Evolutionary conservation across 2,329 filamentous ascomycete genomes (phyloP).

Genomic region (Ceratocystis cubensis): DNA sequence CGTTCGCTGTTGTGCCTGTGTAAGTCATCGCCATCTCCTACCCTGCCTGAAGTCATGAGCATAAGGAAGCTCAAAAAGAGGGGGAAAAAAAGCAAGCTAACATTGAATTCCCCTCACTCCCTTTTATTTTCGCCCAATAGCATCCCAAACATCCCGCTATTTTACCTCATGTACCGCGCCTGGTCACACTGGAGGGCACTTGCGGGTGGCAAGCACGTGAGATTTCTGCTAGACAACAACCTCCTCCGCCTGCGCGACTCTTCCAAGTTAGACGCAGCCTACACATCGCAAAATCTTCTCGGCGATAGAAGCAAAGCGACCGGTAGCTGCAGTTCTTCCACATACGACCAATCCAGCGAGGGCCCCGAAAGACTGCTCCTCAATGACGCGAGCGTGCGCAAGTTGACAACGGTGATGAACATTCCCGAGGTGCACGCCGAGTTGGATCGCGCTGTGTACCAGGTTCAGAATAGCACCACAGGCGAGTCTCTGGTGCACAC

Average conservation of each 20-base stretch:
- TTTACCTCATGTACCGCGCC: constrained; percentile 82
- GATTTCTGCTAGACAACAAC: constrained; percentile 65
- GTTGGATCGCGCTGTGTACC: constrained; percentile 62
- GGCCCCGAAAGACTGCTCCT: constrained; percentile 23
- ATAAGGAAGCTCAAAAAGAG: neutral
- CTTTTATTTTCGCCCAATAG: constrained; percentile 32
- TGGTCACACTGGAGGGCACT: constrained; percentile 88
- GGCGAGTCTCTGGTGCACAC: constrained; percentile 28
- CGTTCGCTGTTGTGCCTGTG: constrained; percentile 76
- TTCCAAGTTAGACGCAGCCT: constrained; percentile 59
- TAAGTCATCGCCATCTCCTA: constrained; percentile 36
- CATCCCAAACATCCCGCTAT: constrained; percentile 89
- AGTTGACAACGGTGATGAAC: constrained; percentile 42
- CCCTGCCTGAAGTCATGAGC: too few relatives aligned
- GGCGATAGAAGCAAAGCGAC: constrained; percentile 19
- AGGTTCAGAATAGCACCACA: constrained; percentile 46
- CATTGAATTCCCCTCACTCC: constrained; percentile 13
- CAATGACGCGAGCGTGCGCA: constrained; percentile 21
- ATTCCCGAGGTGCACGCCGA: constrained; percentile 60
- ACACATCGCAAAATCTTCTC: constrained; percentile 30
- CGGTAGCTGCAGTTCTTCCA: constrained; percentile 23
- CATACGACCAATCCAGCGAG: neutral
- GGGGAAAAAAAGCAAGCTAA: constrained; percentile 6
- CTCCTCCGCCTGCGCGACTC: constrained; percentile 56
- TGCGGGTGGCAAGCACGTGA: constrained; percentile 69